Evolutionary conservation across 2,329 filamentous ascomycete genomes (phyloP), one percentile per base, ranked within the genome.

Genomic region (Aspergillus sojae): DNA sequence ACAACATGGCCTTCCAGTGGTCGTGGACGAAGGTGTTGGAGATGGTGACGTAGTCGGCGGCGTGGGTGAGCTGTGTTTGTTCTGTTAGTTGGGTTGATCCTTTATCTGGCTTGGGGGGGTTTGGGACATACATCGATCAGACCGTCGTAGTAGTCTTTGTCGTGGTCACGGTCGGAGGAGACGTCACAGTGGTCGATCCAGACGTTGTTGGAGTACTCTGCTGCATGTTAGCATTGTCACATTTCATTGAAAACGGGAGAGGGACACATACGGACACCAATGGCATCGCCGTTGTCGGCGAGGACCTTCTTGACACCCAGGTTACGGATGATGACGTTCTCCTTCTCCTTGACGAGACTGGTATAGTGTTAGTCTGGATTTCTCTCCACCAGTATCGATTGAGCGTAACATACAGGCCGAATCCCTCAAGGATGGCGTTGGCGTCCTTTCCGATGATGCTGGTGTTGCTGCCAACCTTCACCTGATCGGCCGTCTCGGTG

Each of bases 141-240:
- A 36, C 89, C 89, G 62, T 91, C 89, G 72, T 89, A 91, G 79
- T 85, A 89, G 79, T 91, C 88, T 79, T 91, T 91, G 80, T 83
- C 86, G 72, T 86, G 80, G 69, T 83, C 79, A 39, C 74, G 72
- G 77, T 90, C 84, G 28, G 85, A 87, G 5, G 84, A 87, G 26
- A 91, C 81, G 67, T 91, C 88, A 73, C 83, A 82, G 79, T 91
- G 89, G 78, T 91, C 89, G 57, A 91, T 79, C 89, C 88, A 91
- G 71, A 88, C 81, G 67, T 89, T 88, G 67, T 58, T 73, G 12
- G 72, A 70, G 57, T 72, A 66, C 55, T 75, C 73, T 75, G 32
- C 45, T 10, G 11, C 1, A 1, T 3, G 5, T 34, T 57, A 39
- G 26, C 32, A 12, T 6, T 32, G 36, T 12, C 28, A 3, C 28